Base-by-base conservation (phyloP, 306 rosid genomes). In the Adenanthera pavonina region DNA sequence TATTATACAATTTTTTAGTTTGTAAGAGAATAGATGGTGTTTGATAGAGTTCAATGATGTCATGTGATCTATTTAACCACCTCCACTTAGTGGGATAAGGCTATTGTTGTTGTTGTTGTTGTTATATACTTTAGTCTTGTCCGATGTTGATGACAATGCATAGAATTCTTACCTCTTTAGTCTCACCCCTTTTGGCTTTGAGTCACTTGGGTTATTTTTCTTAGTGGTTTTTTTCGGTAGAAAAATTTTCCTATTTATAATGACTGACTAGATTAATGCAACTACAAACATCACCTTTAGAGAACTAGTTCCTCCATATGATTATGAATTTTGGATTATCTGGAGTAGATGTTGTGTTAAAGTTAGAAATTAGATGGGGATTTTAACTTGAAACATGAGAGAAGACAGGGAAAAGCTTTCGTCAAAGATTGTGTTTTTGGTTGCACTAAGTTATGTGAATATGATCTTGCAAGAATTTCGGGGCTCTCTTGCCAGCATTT, bases 261-360 rank as follows among this genome's bases (percentile, higher is more conserved):
- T 75, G 78, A 75, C 33, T 57, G 8, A 75, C 53, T 20, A 13
- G 41, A 57, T 41, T 59, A 43, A 75, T 74, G 17, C 47, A 19
- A 69, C 79, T 74, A 6, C 71, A 78, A 64, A 34, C 40, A 68
- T 83, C 8, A 51, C 35, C 51, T 70, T 69, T 81, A 40, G 48
- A 75, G 75, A 51, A 69, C 74, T 49, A 68, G 43, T 80, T 73
- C 41, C 60, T 66, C 51, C 51, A n/a, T 59, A 30, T 74, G 67
- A 60, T 71, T 72, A 61, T 59, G 72, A 80, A 60, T 72, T 66
- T 75, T 71, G 62, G 69, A 13, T 75, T 36, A 40, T 79, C 60
- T 54, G 53, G 57, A 52, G 34, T 60, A 34, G 40, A 38, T 71
- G 54, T 72, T 34, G 34, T 77, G 19, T 38, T 20, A 52, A n/a